phyloP scores from a whole-genome alignment of 176 grass and related monocot genomes.

The Neostapfia colusana region DNA sequence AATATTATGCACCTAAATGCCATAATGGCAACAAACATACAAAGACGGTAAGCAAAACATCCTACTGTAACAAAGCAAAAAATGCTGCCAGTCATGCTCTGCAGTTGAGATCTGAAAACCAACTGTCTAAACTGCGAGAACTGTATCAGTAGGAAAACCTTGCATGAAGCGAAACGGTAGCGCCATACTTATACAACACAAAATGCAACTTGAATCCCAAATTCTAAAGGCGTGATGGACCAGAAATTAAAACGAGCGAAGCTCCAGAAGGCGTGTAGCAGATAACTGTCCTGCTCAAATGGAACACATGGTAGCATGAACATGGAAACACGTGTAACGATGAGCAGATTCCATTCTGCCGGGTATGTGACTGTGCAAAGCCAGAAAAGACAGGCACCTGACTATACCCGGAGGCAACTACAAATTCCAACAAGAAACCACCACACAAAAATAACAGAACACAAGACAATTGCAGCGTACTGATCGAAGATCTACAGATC shows the following conservation, averaged over 20 bases:
- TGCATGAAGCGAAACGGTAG: neutral
- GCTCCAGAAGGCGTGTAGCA: neutral
- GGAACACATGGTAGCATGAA: constrained; percentile 40
- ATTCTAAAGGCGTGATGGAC: neutral
- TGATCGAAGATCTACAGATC: neutral
- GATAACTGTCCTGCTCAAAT: constrained; percentile 31
- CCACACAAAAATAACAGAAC: neutral
- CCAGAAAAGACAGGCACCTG: constrained; percentile 34
- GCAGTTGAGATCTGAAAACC: too few relatives aligned
- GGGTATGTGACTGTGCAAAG: constrained; percentile 31
- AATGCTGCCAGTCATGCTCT: too few relatives aligned
- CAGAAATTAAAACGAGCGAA: neutral
- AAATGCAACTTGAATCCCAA: neutral
- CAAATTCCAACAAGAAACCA: neutral
- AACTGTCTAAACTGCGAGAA: too few relatives aligned
- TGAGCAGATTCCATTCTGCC: constrained; percentile 21
- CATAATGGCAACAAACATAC: neutral
- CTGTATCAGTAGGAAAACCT: neutral
- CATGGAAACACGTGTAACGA: constrained; percentile 35
- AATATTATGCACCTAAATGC: too few relatives aligned
- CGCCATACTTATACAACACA: neutral
- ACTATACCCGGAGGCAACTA: constrained; percentile 16
- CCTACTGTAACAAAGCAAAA: too few relatives aligned
- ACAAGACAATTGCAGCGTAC: neutral
- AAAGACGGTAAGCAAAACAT: neutral